Percentiles rank a stretch among this genome's conserved stretches.
Conservation (phyloP, 2,329 filamentous ascomycete genomes). For the Talaromyces sp. region DNA sequence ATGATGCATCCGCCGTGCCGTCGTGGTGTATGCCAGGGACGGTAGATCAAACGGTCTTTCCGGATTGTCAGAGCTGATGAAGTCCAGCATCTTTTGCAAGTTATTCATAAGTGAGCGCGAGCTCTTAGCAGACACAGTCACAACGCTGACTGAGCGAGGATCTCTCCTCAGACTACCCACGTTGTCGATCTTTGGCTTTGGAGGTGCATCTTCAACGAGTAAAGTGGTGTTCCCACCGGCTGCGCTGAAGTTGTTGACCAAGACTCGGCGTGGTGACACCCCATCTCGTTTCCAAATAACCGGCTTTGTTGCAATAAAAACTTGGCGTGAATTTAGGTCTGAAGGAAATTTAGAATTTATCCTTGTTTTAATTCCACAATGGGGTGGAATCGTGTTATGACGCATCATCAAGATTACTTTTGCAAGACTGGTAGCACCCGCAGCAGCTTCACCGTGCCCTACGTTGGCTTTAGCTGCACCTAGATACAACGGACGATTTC, state of each 20-base stretch:
- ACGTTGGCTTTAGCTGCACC: slow-evolving; percentile 65
- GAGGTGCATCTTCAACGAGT: slow-evolving; percentile 57
- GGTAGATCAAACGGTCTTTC: too few relatives aligned
- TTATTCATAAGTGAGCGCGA: too few relatives aligned
- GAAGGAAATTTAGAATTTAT: slow-evolving; percentile 48
- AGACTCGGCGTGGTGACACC: too few relatives aligned
- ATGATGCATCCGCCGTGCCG: slow-evolving; percentile 60
- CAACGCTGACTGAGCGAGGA: slow-evolving; percentile 28
- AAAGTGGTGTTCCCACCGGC: slow-evolving; percentile 39
- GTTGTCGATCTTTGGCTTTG: slow-evolving; percentile 42
- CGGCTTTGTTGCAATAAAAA: slow-evolving; percentile 41
- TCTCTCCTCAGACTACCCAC: too few relatives aligned
- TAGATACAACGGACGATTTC: slow-evolving; percentile 49
- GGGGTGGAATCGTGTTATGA: slow-evolving; percentile 33
- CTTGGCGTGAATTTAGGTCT: slow-evolving; percentile 42
- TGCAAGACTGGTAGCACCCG: slow-evolving; percentile 23
- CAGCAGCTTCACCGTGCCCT: slow-evolving; percentile 60
- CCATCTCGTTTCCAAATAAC: too few relatives aligned
- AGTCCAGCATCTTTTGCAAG: slow-evolving; percentile 43
- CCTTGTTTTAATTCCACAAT: slow-evolving; percentile 37
- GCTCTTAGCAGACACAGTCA: slow-evolving; percentile 54
- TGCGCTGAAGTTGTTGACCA: slow-evolving; percentile 55
- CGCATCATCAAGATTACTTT: slow-evolving; percentile 41
- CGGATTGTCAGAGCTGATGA: slow-evolving; percentile 39
- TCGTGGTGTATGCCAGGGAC: slow-evolving; percentile 55